Evolutionary conservation across 495 filamentous ascomycete species (phyloP), one percentile per base, ranked within the genome.

Genomic region (Pyrenopolyporus hunteri): DNA sequence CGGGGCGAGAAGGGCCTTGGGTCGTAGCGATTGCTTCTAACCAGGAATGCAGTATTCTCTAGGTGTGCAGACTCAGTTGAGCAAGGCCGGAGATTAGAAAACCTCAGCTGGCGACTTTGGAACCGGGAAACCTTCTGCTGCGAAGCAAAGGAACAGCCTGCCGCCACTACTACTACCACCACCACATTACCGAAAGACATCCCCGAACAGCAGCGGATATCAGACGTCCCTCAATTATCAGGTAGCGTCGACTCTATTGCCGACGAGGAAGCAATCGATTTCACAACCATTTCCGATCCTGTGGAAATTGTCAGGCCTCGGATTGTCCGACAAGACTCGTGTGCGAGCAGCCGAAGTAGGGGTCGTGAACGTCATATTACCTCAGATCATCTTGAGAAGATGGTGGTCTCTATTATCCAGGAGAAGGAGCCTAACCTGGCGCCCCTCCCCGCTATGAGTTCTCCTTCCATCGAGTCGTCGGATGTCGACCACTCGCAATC

Each of bases 71-170:
- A 94, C 60, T 93, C 93, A 54, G 87, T 99, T 70, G 92, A 96
- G 66, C 89, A 97, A 73, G 94, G 94, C 17, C 85, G 91, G 67
- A 82, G 94, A 68, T 79, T 97, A 57, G 95, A 98, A 71, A 99
- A 99, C 76, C 72, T 99, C 23, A 93, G 89, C 66, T 99, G 94
- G 94, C 82, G 94, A 56, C 78, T 99, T 60, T 99, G 93, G 93
- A 95, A 89, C 61, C 85, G 92, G 45, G 95, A 98, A 71, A 96
- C 92, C 6, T 94, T 99, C 63, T 98, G 94, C 76, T 95, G 93
- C 74, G 90, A 92, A 58, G 75, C 69, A 6, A 60, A 66, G 19
- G 70, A 52, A 66, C 66, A 72, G 57, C 71, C 78, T 64, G 19
- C 57, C 19, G 8, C 42, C 6, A 13, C 26, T 29, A 29, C 26